These are phyloP conservation scores for Mrakia gelida DNA, from an alignment of 768 basidiomycete genomes.

Conservation along the genomic window DNA sequence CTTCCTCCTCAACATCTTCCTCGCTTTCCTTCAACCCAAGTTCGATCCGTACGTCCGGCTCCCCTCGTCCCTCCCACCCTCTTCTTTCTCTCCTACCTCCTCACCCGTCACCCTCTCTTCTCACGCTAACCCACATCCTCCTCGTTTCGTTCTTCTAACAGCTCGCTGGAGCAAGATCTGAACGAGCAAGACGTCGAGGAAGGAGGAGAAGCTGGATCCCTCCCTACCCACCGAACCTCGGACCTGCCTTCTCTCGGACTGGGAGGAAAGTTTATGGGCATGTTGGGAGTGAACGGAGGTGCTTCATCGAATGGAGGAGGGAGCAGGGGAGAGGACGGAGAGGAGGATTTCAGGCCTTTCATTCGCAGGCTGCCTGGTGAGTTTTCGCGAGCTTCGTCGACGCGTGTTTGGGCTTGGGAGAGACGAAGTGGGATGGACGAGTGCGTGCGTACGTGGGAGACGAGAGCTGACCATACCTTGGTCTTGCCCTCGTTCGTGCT, in stretches of 20 bases:
- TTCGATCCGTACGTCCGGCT: constrained; percentile 65
- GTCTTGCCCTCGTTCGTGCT: background rate
- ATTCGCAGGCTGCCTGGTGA: constrained; percentile 74
- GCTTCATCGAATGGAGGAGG: background rate
- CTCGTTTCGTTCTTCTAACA: background rate
- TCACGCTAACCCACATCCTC: background rate
- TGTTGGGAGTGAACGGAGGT: constrained; percentile 42
- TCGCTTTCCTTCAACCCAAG: constrained; percentile 95
- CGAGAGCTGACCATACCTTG: background rate
- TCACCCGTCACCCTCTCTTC: background rate
- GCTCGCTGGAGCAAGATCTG: constrained; percentile 82
- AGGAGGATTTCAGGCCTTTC: constrained; percentile 97
- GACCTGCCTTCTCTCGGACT: constrained; percentile 8
- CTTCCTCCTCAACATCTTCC: constrained; percentile 89
- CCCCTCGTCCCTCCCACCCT: background rate
- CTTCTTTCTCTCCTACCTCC: background rate
- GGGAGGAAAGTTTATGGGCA: constrained; percentile 37
- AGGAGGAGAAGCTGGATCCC: constrained; percentile 56
- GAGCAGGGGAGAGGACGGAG: constrained; percentile 49
- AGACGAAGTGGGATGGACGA: no score
- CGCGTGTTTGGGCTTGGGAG: background rate
- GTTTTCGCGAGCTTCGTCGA: constrained; percentile 29
- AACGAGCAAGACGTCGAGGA: constrained; percentile 93
- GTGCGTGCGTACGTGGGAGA: background rate
- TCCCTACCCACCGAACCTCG: background rate